Evolutionary conservation across 768 basidiomycete genomes (phyloP).

Genomic region (Macrolepiota fuliginosa): DNA sequence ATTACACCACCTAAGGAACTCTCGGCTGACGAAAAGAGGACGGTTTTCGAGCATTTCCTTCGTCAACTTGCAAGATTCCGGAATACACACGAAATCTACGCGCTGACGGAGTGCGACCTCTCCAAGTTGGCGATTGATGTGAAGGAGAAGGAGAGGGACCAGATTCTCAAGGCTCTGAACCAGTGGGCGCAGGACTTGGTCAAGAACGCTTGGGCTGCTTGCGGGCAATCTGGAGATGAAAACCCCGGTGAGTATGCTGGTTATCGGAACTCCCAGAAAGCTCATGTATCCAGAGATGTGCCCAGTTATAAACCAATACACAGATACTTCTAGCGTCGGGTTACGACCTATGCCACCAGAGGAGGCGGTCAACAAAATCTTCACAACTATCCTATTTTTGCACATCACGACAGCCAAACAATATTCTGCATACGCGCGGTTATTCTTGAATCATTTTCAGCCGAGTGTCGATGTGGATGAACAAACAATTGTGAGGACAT

Average conservation of each 20-base stretch:
- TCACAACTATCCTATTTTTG: slow-evolving; percentile 50
- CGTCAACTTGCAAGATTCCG: slow-evolving; percentile 43
- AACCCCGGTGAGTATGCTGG: slow-evolving; percentile 10
- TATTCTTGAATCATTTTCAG: slow-evolving; percentile 40
- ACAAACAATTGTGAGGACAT: slow-evolving; percentile 37
- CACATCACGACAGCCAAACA: slow-evolving; percentile 44
- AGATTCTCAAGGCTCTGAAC: slow-evolving; percentile 33
- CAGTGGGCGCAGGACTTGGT: slow-evolving; percentile 44
- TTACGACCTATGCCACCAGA: slow-evolving; percentile 35
- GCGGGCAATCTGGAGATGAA: slow-evolving; percentile 29
- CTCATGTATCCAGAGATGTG: slow-evolving; percentile 29
- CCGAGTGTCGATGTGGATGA: slow-evolving; percentile 35
- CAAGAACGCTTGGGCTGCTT: slow-evolving; percentile 42
- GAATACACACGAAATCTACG: slow-evolving; percentile 40
- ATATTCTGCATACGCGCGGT: slow-evolving; percentile 50
- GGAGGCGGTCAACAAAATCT: slow-evolving; percentile 37
- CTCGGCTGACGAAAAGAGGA: slow-evolving; percentile 27
- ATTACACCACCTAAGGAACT: slow-evolving; percentile 40
- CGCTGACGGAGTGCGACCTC: slow-evolving; percentile 28
- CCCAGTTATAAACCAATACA: slow-evolving; percentile 38
- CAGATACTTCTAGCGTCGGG: slow-evolving; percentile 44
- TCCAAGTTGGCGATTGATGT: slow-evolving; percentile 1
- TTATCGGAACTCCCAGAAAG: background rate
- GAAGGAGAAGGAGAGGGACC: slow-evolving; percentile 18
- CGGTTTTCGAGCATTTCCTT: slow-evolving; percentile 42